A percentile compares a stretch with the other conserved stretches of the same genome.
Conservation (phyloP, 179 eudicot species). For the Sideroxylon spinosum region DNA sequence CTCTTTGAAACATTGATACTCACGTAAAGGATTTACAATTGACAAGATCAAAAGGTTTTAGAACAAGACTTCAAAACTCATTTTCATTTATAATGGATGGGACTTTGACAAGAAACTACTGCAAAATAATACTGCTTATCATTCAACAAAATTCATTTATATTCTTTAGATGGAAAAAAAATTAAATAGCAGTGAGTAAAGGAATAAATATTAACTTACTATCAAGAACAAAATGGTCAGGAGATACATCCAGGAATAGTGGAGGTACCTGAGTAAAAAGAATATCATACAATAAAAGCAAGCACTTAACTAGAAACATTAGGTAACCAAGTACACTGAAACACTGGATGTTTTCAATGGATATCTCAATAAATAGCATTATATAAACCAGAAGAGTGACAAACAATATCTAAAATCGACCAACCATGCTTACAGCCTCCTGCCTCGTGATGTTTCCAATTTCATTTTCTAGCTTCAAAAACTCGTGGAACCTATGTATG, state of each 20-base stretch:
- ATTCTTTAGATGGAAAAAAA: not conserved
- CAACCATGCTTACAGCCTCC: slow-evolving; percentile 58
- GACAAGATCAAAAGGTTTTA: not conserved
- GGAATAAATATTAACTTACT: slow-evolving; percentile 50
- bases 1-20: not conserved
- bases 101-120: not conserved
- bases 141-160: not conserved
- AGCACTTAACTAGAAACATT: too few relatives aligned
- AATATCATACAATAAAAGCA: too few relatives aligned
- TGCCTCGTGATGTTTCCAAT: slow-evolving; percentile 96
- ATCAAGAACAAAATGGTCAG: slow-evolving; percentile 88
- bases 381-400: too few relatives aligned
- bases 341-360: too few relatives aligned
- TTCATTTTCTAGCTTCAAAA: slow-evolving; percentile 90
- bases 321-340: too few relatives aligned
- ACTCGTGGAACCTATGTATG: slow-evolving; percentile 84
- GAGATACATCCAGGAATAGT: slow-evolving; percentile 77
- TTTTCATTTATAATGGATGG: not conserved
- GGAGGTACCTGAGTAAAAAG: slow-evolving; percentile 75
- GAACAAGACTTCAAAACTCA: not conserved
- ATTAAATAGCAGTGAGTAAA: too few relatives aligned
- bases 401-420: too few relatives aligned
- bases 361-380: too few relatives aligned
- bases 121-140: not conserved
- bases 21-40: not conserved